Evolutionary conservation across 371 early-diverging fungal genomes (phyloP), one percentile per base, ranked within the genome.

Genomic region (Circinella umbellata): DNA sequence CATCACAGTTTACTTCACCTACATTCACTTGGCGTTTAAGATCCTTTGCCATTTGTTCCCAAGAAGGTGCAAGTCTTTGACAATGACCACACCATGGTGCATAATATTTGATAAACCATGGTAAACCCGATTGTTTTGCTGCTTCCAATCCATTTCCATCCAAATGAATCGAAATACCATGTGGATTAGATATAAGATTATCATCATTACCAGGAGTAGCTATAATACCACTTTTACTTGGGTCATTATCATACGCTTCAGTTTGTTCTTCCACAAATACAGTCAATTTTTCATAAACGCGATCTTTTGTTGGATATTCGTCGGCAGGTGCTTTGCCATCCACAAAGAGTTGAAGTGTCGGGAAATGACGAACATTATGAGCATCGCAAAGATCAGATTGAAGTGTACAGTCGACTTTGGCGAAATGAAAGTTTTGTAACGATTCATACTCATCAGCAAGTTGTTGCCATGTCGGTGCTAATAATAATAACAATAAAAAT

Each of bases 51-150:
- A 96, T 76, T 63, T 89, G 80, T 38, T 80, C 87, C 90, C 93
- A 96, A 15, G 84, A 81, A 15, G 96, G 95, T 14, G 93, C 93
- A 67, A 97, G 83, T 0, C 77, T 71, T 76, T 94, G 84, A 82
- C 98, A 98, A 76, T 94, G 94, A 14, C 85, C 81, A 76, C 96
- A 96, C 94, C 95, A 95, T 5, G 96, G 95, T 27, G 95, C 93
- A 80, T 88, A 93, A 76, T 91, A 94, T 75, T 93, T 91, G 70
- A 95, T 73, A 68, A 95, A 90, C 92, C 88, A 92, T 38, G 88
- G 84, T 47, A 65, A 39, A 4, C 69, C 72, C 5, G 65, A 64
- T 18, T 61, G 64, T 35, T 63, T 59, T 17, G 69, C 66, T 39
- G 73, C 71, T 5, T 75, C 69, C 27, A 83, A 49, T 7, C 64